A percentile compares a stretch with the other conserved stretches of the same genome.
These are phyloP conservation scores for Aureobasidium mangrovei DNA, from an alignment of 2,329 filamentous ascomycete genomes.

Conservation along the genomic window DNA sequence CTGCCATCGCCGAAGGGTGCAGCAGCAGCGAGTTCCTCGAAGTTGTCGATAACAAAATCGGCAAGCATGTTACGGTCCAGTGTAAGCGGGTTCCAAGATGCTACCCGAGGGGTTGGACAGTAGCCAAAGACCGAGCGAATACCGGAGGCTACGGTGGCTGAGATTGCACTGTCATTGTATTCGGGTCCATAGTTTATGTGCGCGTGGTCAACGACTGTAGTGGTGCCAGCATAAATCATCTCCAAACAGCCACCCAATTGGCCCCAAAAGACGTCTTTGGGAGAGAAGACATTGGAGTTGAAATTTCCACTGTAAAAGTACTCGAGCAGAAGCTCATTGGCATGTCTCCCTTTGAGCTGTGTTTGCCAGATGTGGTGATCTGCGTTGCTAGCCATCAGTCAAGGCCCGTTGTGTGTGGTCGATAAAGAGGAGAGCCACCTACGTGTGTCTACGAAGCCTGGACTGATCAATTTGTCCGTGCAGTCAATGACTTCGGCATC, in stretches of 20 bases:
- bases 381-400: not conserved
- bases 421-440: not conserved
- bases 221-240: constrained; percentile 35
- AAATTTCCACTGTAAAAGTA: constrained; percentile 30
- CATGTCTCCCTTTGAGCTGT: constrained; percentile 31
- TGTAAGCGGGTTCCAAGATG: constrained; percentile 25
- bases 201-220: constrained; percentile 32
- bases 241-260: constrained; percentile 35
- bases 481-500: constrained; percentile 32
- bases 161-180: constrained; percentile 28
- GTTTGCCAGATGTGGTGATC: constrained; percentile 41
- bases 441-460: constrained; percentile 36
- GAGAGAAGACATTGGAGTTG: constrained; percentile 27
- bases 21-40: constrained; percentile 28
- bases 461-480: constrained; percentile 24
- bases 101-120: constrained; percentile 27
- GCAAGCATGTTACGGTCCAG: constrained; percentile 23
- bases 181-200: constrained; percentile 27
- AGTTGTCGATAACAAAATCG: constrained; percentile 31
- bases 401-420: not conserved
- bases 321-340: constrained; percentile 34
- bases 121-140: constrained; percentile 41
- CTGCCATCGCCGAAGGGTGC: constrained; percentile 27
- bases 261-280: constrained; percentile 40
- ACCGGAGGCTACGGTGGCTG: constrained; percentile 36